phyloP scores from a whole-genome alignment of 179 eudicot species.

The Silene vulgaris region DNA sequence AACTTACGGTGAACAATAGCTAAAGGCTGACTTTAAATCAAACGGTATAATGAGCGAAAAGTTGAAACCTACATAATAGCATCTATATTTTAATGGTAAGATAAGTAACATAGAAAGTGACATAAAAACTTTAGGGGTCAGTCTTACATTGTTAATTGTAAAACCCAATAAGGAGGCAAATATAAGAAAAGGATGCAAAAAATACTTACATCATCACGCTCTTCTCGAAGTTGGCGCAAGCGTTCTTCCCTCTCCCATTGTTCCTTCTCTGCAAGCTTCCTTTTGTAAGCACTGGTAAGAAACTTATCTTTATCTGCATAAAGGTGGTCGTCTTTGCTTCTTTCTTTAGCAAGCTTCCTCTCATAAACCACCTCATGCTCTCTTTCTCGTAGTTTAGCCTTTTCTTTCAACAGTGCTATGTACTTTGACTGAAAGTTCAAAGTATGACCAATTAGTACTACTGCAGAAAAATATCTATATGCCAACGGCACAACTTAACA shows the following conservation, averaged over 20 bases:
- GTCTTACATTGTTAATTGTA: too few relatives aligned
- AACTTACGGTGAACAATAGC: too few relatives aligned
- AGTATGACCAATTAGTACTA: slow-evolving; percentile 11
- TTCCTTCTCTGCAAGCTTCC: slow-evolving; percentile 81
- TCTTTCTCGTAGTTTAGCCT: slow-evolving; percentile 66
- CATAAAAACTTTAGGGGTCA: too few relatives aligned
- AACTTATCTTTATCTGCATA: slow-evolving; percentile 82
- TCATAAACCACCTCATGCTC: slow-evolving; percentile 83
- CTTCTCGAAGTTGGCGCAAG: slow-evolving; percentile 66
- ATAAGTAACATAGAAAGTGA: too few relatives aligned
- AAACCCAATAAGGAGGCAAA: not conserved
- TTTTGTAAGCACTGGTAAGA: slow-evolving; percentile 79
- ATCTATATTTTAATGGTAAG: too few relatives aligned
- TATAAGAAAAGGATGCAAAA: not conserved
- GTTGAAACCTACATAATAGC: too few relatives aligned
- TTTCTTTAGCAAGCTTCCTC: slow-evolving; percentile 88
- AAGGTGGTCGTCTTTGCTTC: slow-evolving; percentile 75
- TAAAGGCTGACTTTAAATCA: too few relatives aligned
- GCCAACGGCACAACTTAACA: not conserved
- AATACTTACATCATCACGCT: slow-evolving; percentile 66
- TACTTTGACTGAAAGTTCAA: slow-evolving; percentile 58
- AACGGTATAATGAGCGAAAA: too few relatives aligned
- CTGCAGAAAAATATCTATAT: not conserved
- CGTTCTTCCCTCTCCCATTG: slow-evolving; percentile 81
- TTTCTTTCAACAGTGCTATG: slow-evolving; percentile 57